Base-by-base conservation (phyloP, 192 early-diverging fungal genomes). In the Entomortierella lignicola region DNA sequence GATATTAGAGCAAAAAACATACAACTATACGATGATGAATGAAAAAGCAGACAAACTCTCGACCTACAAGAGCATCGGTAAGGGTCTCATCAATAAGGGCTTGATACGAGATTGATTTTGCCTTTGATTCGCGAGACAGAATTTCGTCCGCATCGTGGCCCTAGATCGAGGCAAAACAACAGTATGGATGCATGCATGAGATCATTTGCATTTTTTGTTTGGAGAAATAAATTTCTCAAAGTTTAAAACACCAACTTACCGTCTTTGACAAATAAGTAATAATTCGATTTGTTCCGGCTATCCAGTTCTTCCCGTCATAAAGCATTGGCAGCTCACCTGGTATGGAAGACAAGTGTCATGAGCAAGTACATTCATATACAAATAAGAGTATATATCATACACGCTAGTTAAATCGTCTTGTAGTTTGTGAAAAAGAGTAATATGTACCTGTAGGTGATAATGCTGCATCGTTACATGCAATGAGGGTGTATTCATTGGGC, bases 261-360 rank as follows among this genome's bases (percentile, higher is more conserved):
- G 57, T 75, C 44, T 82, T 86, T 0, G 59, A 63, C 17, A 89
- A 48, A 66, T 86, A 73, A 13, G 52, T 48, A 18, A 89, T 61
- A 20, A 89, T 85, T 25, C 85, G 81, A 50, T 84, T 75, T 8
- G 68, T 41, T n/a, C 87, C 87, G 7, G 84, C 71, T 47, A 89
- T 67, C 87, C 87, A 87, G n/a, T 66, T 77, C 25, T 64, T 44
- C 23, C 89, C 88, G 47, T 91, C 87, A 55, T 88, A 83, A 1
- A 94, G 68, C 56, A 94, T 68, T 1, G 93, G 93, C 0, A 94
- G 80, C 71, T 93, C 91, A 15, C 93, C 92, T 91, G 54, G 37
- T 66, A 50, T 50, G 0, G 30, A 51, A 32, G 42, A 44, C 20
- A 26, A 10, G 27, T 13, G 4, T 20, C 17, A 23, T 41, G 18